Conservation (phyloP, 129 eudicot genomes). For the Tagetes patula region DNA sequence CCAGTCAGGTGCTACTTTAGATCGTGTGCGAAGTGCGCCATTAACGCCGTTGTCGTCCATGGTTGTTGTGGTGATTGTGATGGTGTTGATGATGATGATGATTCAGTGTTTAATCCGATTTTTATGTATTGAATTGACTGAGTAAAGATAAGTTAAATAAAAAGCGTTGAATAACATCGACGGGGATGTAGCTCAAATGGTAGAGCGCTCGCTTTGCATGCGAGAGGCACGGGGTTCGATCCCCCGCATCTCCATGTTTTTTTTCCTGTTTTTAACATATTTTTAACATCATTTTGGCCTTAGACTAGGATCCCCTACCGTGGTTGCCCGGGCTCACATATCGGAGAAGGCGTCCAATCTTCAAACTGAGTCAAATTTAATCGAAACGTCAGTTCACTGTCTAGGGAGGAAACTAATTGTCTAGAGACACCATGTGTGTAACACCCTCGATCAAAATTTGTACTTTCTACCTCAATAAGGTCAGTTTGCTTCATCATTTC, state of each 20-base stretch:
- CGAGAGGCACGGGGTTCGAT: slow-evolving; percentile 99
- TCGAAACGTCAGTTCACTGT: too few species aligned
- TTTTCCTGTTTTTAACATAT: too few species aligned
- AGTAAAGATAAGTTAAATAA: rapidly evolving
- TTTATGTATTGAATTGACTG: background rate
- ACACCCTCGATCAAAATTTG: too few species aligned
- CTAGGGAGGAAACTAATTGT: too few species aligned
- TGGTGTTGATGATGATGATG: background rate
- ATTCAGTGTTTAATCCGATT: background rate
- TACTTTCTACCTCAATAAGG: too few species aligned
- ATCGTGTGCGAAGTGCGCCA: slow-evolving; percentile 54
- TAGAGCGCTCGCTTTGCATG: slow-evolving; percentile 97
- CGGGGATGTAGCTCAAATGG: slow-evolving; percentile 99
- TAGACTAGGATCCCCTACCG: too few species aligned
- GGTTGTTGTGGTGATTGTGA: slow-evolving; percentile 10
- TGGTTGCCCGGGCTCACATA: too few species aligned
- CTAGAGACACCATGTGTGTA: too few species aligned
- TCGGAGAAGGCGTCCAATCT: too few species aligned
- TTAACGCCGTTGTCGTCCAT: slow-evolving; percentile 29
- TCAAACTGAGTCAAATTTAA: too few species aligned
- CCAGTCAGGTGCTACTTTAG: slow-evolving; percentile 69
- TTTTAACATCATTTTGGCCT: too few species aligned
- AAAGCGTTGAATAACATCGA: background rate
- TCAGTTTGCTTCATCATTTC: too few species aligned
- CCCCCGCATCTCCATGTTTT: slow-evolving; percentile 89